These are phyloP conservation scores for Globisporangium recalcitrans DNA, from an alignment of 352 stramenopile species.

Conservation along the genomic window DNA sequence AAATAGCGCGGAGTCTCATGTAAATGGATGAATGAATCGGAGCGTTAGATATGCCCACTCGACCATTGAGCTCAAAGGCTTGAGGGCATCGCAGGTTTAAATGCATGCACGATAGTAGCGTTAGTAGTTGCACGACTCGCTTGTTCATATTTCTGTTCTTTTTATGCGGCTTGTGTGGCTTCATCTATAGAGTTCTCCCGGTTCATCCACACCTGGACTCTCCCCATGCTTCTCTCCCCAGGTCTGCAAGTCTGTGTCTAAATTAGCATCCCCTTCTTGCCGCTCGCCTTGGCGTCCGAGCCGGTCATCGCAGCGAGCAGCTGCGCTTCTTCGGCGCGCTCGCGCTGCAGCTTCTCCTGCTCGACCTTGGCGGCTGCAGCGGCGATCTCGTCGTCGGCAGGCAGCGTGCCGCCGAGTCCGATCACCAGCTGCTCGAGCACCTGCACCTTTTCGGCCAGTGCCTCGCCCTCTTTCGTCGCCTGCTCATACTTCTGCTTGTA, in stretches of 20 bases:
- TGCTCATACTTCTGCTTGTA: slow-evolving; percentile 63
- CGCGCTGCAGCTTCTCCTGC: slow-evolving; percentile 33
- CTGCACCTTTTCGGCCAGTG: slow-evolving; percentile 45
- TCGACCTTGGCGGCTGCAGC: slow-evolving; percentile 25
- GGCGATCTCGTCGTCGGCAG: slow-evolving; percentile 44
- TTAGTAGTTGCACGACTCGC: background rate
- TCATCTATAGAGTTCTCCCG: background rate
- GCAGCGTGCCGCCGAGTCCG: slow-evolving; percentile 49
- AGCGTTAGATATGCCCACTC: background rate
- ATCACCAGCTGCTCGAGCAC: slow-evolving; percentile 62
- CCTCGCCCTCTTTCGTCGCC: slow-evolving; percentile 28
- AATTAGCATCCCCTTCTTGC: slow-evolving; percentile 64
- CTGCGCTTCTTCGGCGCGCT: slow-evolving; percentile 47
- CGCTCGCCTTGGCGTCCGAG: slow-evolving; percentile 17
- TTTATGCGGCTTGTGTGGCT: background rate
- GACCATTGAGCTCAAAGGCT: background rate
- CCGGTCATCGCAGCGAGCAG: slow-evolving; percentile 23
- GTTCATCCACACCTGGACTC: background rate
- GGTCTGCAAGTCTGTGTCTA: slow-evolving; percentile 29
- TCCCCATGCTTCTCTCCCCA: background rate
- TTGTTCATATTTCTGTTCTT: background rate
- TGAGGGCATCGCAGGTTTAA: background rate
- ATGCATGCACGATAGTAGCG: slow-evolving; percentile 10
- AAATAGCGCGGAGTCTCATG: slow-evolving; percentile 25
- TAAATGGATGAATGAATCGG: slow-evolving; percentile 1